These are phyloP conservation scores for Botryotinia narcissicola DNA, from an alignment of 2,329 filamentous ascomycete genomes.

Conservation along the genomic window DNA sequence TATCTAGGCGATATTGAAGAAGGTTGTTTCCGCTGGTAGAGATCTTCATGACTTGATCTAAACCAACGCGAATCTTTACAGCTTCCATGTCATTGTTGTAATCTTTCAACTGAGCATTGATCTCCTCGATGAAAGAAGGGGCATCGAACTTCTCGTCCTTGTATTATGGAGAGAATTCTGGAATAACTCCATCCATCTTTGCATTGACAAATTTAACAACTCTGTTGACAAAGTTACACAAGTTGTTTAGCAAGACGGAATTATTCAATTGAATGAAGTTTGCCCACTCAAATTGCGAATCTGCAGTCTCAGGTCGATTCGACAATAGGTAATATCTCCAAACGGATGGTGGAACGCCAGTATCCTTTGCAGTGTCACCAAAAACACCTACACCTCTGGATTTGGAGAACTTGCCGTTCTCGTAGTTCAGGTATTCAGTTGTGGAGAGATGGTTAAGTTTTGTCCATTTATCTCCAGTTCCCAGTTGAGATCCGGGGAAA, in stretches of 20 bases:
- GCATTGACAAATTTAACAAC: slow-evolving; percentile 74
- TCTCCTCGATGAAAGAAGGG: slow-evolving; percentile 48
- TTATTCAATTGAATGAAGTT: slow-evolving; percentile 84
- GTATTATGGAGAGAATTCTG: slow-evolving; percentile 56
- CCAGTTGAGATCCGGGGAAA: slow-evolving; percentile 84
- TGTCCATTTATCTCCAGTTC: slow-evolving; percentile 83
- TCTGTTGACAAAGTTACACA: slow-evolving; percentile 71
- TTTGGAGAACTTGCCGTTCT: slow-evolving; percentile 90
- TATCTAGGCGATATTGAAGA: slow-evolving; percentile 47
- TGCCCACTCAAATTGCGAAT: slow-evolving; percentile 88
- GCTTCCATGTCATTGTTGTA: slow-evolving; percentile 69
- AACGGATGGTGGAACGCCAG: slow-evolving; percentile 79
- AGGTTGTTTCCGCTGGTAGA: slow-evolving; percentile 62
- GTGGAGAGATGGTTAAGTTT: slow-evolving; percentile 85
- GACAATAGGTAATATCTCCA: slow-evolving; percentile 91
- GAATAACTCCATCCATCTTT: slow-evolving; percentile 66
- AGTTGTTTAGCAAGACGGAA: slow-evolving; percentile 75
- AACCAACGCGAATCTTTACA: slow-evolving; percentile 66
- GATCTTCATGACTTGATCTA: slow-evolving; percentile 64
- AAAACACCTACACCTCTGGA: slow-evolving; percentile 88
- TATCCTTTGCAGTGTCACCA: slow-evolving; percentile 83
- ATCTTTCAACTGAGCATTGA: slow-evolving; percentile 63
- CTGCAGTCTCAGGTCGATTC: slow-evolving; percentile 78
- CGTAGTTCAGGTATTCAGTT: slow-evolving; percentile 87
- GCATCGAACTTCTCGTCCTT: slow-evolving; percentile 54